Evolutionary conservation across 2,329 filamentous ascomycete species (phyloP).

Genomic region (Sphaceloma murrayae): DNA sequence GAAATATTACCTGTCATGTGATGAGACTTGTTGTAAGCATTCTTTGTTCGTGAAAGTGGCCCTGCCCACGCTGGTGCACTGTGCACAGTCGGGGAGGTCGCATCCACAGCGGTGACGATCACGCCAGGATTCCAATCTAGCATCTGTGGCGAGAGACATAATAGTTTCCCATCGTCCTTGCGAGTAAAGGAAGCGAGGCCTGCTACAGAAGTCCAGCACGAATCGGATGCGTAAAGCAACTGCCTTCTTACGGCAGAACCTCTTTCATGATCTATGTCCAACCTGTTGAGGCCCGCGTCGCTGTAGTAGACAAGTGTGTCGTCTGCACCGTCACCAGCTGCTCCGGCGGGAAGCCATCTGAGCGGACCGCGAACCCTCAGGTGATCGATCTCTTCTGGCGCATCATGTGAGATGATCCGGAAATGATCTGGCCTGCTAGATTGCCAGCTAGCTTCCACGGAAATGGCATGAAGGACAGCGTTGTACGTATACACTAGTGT

Average conservation of each 20-base stretch:
- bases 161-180: too few species aligned
- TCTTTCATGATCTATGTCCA: not conserved
- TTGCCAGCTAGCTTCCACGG: not conserved
- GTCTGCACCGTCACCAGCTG: not conserved
- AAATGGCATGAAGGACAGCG: slow-evolving; percentile 19
- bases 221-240: not conserved
- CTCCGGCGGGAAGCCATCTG: not conserved
- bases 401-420: not conserved
- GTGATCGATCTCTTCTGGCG: not conserved
- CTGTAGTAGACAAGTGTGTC: slow-evolving; percentile 1
- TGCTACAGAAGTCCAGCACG: not conserved
- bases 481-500: slow-evolving; percentile 29
- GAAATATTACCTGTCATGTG: slow-evolving; percentile 42
- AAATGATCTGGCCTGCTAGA: not conserved
- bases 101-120: too few species aligned
- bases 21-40: slow-evolving; percentile 39
- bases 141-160: too few species aligned
- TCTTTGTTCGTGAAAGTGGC: not conserved
- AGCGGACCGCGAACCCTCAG: not conserved
- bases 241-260: not conserved
- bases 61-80: not conserved
- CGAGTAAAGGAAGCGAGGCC: too few species aligned
- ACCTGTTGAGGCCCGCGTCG: not conserved
- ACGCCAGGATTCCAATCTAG: too few species aligned
- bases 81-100: too few species aligned